Percentiles rank a stretch among this genome's conserved stretches.
Evolutionary conservation across 352 stramenopile genomes (phyloP).

Genomic region (Globisporangium radiosum): DNA sequence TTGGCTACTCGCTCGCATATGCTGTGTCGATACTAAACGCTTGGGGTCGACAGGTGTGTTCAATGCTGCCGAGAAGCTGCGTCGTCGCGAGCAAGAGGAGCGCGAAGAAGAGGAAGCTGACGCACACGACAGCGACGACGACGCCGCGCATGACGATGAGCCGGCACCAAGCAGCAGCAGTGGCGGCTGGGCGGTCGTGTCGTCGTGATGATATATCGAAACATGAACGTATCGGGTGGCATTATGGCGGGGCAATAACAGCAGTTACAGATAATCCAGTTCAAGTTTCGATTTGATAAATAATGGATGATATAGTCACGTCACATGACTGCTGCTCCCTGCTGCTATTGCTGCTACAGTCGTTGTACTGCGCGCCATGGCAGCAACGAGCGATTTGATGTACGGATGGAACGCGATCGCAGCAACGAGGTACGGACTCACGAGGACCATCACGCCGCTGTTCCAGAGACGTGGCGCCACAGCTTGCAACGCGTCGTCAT

Average conservation of each 20-base stretch:
- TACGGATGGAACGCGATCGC: slow-evolving; percentile 62
- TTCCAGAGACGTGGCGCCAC: slow-evolving; percentile 19
- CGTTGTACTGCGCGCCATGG: not conserved
- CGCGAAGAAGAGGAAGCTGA: slow-evolving; percentile 13
- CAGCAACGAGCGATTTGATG: slow-evolving; percentile 39
- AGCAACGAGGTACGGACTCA: slow-evolving; percentile 53
- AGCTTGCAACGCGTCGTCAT: slow-evolving; percentile 9
- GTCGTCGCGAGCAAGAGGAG: slow-evolving; percentile 34
- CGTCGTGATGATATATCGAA: not conserved
- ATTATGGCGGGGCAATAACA: not conserved
- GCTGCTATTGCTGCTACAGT: not conserved
- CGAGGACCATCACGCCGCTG: slow-evolving; percentile 44
- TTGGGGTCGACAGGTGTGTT: slow-evolving; percentile 55
- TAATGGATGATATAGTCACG: not conserved
- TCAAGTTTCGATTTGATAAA: not conserved
- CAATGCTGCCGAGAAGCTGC: slow-evolving; percentile 83
- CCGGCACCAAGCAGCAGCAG: not conserved
- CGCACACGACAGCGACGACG: slow-evolving; percentile 8
- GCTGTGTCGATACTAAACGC: too few relatives aligned
- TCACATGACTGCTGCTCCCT: not conserved
- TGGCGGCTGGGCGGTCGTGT: slow-evolving; percentile 14
- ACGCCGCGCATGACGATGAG: slow-evolving; percentile 2
- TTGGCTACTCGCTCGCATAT: too few relatives aligned
- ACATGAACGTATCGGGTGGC: not conserved
- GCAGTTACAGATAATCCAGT: too few relatives aligned